Base-by-base conservation (phyloP, 305 asterid genomes). In the Petunia hybrid region DNA sequence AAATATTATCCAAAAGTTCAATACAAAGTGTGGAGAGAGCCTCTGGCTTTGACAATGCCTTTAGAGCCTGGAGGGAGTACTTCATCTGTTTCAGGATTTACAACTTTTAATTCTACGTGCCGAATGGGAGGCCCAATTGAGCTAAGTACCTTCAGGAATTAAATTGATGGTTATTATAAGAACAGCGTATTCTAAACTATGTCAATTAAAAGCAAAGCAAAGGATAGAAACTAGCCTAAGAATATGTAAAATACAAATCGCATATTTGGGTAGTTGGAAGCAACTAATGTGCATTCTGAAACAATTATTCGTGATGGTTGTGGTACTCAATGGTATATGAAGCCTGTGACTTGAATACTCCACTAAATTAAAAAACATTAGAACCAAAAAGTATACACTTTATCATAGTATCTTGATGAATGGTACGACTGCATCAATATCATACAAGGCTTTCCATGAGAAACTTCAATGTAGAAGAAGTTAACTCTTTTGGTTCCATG, bases 11-110 rank as follows among this genome's bases (percentile, higher is more conserved):
- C 31, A 22, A 22, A 22, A 22, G 31, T 22, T 22, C 31, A 22
- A 22, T 22, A 22, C 31, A 22, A 22, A 22, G 31, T 22, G 31
- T 22, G 31, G 31, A 22, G 31, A 22, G 31, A 22, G 31, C 99
- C 99, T 87, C 90, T 90, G 83, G 81, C 94, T 91, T 96, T 91
- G 85, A 96, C 90, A 45, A 92, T 88, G 87, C 99, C 99, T 83
- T 88, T 94, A 1, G 90, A 89, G 82, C 98, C 98, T 22, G 84
- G 13, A 36, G 95, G 92, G 82, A 96, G 94, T 84, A 80, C 87
- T 53, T 69, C 88, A 89, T 85, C 91, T 5, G 98, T 94, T 87
- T 94, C 98, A 53, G 92, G 87, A 89, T 94, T 95, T 39, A 94
- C 91, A 64, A 96, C 88, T 87, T 89, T 87, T 53, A 96, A 90